phyloP scores from a whole-genome alignment of 192 early-diverging fungal genomes.

The Spizellomyces punctatus region DNA sequence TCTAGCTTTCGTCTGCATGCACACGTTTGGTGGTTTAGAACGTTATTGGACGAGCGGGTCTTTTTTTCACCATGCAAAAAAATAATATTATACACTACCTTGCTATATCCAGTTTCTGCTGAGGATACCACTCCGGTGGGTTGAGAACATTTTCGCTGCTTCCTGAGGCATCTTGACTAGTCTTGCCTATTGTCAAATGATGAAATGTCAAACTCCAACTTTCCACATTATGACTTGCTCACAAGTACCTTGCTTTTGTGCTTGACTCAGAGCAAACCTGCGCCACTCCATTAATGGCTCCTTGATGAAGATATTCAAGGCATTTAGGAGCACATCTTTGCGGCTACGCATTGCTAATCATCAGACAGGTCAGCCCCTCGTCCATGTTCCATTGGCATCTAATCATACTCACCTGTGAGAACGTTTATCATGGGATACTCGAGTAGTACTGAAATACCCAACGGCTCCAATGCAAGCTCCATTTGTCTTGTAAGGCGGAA shows the following conservation, averaged over 20 bases:
- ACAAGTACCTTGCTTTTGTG: background rate
- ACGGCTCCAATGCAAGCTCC: conserved; percentile 61
- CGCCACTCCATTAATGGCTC: conserved; percentile 84
- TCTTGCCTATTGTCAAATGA: background rate
- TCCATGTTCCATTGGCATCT: background rate
- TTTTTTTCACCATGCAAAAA: too few species aligned
- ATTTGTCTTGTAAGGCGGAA: conserved; percentile 76
- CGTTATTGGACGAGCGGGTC: too few species aligned
- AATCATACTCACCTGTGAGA: conserved; percentile 48
- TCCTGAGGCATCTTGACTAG: background rate
- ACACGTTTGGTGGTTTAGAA: too few species aligned
- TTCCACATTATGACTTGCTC: too few species aligned
- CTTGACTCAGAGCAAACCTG: conserved; percentile 65
- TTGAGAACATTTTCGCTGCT: conserved; percentile 27
- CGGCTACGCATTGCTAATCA: conserved; percentile 55
- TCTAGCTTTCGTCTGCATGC: conserved; percentile 58
- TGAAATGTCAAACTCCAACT: too few species aligned
- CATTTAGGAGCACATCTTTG: conserved; percentile 69
- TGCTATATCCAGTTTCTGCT: conserved; percentile 75
- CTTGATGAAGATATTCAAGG: conserved; percentile 79
- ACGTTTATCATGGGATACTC: conserved; percentile 71
- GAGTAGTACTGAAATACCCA: conserved; percentile 67
- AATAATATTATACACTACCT: background rate
- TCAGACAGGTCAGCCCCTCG: conserved; percentile 2
- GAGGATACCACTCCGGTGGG: conserved; percentile 72